Evolutionary conservation across 2,329 filamentous ascomycete genomes (phyloP), one percentile per base, ranked within the genome.

Genomic region (Fusarium sp.): DNA sequence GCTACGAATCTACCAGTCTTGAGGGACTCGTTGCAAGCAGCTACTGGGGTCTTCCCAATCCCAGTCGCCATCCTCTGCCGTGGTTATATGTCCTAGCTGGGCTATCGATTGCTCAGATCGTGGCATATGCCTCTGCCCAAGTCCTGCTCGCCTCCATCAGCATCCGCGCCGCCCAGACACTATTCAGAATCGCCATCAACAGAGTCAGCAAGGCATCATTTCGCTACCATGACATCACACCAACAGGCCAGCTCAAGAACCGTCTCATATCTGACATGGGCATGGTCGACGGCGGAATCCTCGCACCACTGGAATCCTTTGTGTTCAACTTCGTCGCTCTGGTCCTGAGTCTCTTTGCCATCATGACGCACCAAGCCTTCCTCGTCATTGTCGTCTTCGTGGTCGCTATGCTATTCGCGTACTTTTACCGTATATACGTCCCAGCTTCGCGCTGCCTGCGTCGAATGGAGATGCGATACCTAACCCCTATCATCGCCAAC

Each of bases 191-290:
- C 39, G 92, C 93, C 20, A 88, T 97, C 79, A 81, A 85, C 3
- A 87, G 86, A 51, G 92, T 97, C 49, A 91, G 90, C 75, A 87
- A 89, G 71, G 92, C 94, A 0, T 94, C 90, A 0, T 97, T 97
- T 79, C 89, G 93, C 2, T 97, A 94, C 78, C 96, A 97, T 80
- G 94, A 97, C 75, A 89, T 93, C 6, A 97, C 94, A 0, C 94
- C 94, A 0, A 90, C 96, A 0, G 94, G 94, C 0, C 88, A 94
- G 46, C 82, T 97, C 64, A 97, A 97, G 92, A 97, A 97, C 76
- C 88, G 94, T 9, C 84, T 97, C 62, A 97, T 94, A 0, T 93
- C 92, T 2, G 94, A 97, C 73, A 96, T 97, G 79, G 92, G 92
- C 28, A 94, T 93, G 49, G 87, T 97, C 0, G 94, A 97, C 74